Evolutionary conservation across 139 green algal genomes (phyloP).

Genomic region (Chlorella ohadii): DNA sequence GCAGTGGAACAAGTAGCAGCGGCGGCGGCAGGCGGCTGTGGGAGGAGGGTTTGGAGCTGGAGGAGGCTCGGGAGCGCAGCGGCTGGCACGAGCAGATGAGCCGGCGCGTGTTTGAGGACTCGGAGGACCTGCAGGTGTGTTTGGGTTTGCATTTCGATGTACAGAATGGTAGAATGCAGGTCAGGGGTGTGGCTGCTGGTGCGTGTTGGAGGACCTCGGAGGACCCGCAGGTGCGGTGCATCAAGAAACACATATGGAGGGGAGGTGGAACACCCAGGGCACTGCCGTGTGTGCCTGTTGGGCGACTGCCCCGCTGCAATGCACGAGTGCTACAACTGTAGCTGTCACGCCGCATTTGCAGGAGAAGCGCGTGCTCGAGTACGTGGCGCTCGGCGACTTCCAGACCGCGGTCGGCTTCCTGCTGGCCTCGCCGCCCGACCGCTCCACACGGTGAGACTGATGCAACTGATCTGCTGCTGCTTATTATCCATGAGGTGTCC

Average conservation of each 20-base stretch:
- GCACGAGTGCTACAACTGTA: no score
- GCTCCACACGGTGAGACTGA: slow-evolving; percentile 36
- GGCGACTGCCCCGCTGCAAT: no score
- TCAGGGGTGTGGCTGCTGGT: slow-evolving; percentile 63
- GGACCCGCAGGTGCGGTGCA: no score
- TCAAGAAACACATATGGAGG: no score
- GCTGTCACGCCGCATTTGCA: no score
- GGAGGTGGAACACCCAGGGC: no score
- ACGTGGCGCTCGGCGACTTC: slow-evolving; percentile 76
- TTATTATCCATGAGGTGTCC: no score
- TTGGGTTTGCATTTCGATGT: neutral
- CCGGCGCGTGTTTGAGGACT: slow-evolving; percentile 38
- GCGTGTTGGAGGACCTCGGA: slow-evolving; percentile 64
- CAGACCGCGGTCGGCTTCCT: slow-evolving; percentile 86
- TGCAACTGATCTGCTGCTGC: no score
- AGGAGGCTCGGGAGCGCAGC: slow-evolving; percentile 68
- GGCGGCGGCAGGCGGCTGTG: slow-evolving; percentile 50
- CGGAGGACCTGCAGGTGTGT: slow-evolving; percentile 48
- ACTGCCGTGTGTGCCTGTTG: no score
- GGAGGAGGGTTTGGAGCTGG: slow-evolving; percentile 57
- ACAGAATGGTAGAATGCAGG: no score
- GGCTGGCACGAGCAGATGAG: slow-evolving; percentile 77
- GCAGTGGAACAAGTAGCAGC: neutral
- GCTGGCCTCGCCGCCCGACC: slow-evolving; percentile 71
- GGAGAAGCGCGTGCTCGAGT: slow-evolving; percentile 65